Percentiles rank a stretch among this genome's conserved stretches.
Conservation (phyloP, 768 basidiomycete genomes). For the Amanita phalloides region DNA sequence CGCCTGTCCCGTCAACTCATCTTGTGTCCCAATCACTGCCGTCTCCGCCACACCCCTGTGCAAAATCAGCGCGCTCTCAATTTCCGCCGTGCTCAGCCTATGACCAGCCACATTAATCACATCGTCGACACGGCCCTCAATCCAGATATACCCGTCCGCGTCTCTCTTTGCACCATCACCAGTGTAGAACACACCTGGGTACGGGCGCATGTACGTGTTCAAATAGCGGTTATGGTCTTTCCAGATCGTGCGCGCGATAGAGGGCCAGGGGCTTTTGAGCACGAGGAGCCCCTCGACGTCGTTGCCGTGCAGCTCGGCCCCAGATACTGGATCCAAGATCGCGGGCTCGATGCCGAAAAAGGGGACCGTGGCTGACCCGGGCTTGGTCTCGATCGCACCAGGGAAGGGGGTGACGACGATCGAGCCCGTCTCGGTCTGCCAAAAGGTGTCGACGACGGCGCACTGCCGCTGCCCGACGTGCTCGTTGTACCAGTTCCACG, state of each 20-base stretch:
- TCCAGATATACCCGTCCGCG: conserved; percentile 96
- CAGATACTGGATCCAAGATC: conserved; percentile 77
- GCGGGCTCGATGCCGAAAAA: conserved; percentile 93
- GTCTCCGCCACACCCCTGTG: conserved; percentile 96
- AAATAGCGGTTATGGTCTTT: conserved; percentile 77
- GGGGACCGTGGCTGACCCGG: conserved; percentile 93
- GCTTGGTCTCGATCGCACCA: conserved; percentile 92
- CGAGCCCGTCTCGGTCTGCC: conserved; percentile 98
- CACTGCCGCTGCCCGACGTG: conserved; percentile 82
- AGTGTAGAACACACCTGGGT: conserved; percentile 92
- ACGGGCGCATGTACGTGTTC: conserved; percentile 58
- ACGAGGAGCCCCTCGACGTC: conserved; percentile 87
- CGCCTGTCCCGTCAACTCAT: conserved; percentile 88
- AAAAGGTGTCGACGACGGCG: conserved; percentile 91
- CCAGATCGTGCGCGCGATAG: conserved; percentile 88
- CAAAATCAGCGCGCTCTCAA: conserved; percentile 91
- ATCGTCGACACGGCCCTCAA: conserved; percentile 95
- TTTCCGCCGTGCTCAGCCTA: conserved; percentile 93
- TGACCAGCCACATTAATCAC: conserved; percentile 99
- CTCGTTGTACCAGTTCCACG: conserved; percentile 99
- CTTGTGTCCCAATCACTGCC: conserved; percentile 79
- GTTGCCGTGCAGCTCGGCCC: conserved; percentile 69
- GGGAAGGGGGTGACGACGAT: conserved; percentile 94
- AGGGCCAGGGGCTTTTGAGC: conserved; percentile 86
- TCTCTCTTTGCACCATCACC: conserved; percentile 95